Percentiles rank a stretch among this genome's conserved stretches.
Evolutionary conservation across 2,329 filamentous ascomycete genomes (phyloP).

Genomic region (Periconia sp.): DNA sequence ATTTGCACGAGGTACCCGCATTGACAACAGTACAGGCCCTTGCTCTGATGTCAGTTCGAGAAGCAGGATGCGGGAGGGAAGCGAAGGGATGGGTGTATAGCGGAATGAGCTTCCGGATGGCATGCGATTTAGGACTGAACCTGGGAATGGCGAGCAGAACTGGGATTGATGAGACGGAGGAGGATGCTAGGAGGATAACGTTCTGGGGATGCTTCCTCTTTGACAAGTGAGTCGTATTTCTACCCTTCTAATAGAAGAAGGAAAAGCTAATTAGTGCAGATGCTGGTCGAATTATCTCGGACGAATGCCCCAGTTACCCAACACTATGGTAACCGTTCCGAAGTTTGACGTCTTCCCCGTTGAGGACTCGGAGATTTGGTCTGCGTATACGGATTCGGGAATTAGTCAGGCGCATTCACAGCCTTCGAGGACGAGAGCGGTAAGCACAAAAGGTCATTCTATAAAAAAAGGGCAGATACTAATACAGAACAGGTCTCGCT

Average conservation of each 20-base stretch:
- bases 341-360: constrained; percentile 90
- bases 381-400: constrained; percentile 84
- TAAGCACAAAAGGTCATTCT: constrained; percentile 10
- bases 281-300: constrained; percentile 98
- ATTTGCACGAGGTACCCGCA: constrained; percentile 88
- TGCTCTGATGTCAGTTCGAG: constrained; percentile 92
- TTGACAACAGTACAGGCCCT: constrained; percentile 92
- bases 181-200: constrained; percentile 87
- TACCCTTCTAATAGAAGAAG: not conserved
- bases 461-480: not conserved
- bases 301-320: constrained; percentile 83
- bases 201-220: constrained; percentile 99
- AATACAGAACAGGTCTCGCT: constrained; percentile 60
- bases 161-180: constrained; percentile 76
- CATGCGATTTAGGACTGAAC: constrained; percentile 89
- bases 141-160: constrained; percentile 67
- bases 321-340: constrained; percentile 78
- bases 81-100: constrained; percentile 98
- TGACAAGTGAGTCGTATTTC: constrained; percentile 69
- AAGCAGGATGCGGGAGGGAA: constrained; percentile 92
- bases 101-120: constrained; percentile 98
- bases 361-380: constrained; percentile 87
- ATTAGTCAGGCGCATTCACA: constrained; percentile 75
- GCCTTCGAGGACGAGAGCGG: constrained; percentile 80
- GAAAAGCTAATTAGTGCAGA: constrained; percentile 40